Evolutionary conservation across 2,329 filamentous ascomycete species (phyloP), one percentile per base, ranked within the genome.

Genomic region (Spiromastix sp.): DNA sequence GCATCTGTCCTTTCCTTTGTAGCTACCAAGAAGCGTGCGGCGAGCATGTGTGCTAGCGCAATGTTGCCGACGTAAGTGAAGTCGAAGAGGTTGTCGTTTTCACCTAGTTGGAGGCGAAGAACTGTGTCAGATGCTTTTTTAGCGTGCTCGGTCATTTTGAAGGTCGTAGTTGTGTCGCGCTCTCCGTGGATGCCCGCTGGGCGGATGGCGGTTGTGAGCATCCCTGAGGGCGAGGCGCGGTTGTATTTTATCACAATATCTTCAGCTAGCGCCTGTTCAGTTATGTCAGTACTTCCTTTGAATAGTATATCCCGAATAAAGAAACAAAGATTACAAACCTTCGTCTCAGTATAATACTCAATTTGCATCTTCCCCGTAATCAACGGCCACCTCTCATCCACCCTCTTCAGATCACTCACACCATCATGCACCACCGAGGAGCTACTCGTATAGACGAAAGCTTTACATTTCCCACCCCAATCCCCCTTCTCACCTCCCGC

Each of bases 111-210:
- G 55, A 91, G 76, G 42, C 73, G 74, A 24, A 85, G 80, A 44
- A 83, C 78, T 49, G 74, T 69, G 42, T 47, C 45, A 5, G 63
- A 64, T 10, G 60, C 59, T 27, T 74, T 70, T 40, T 70, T 68
- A 54, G 81, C 81, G 48, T 83, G 76, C 42, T 77, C 72, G 50
- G 93, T 68, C 43, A 95, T 72, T 47, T 80, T 76, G 43, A 79
- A 74, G 21, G 89, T 75, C 10, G 79, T 61, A 54, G 86, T 81
- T 35, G 76, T 74, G 63, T 98, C 91, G 49, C 84, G 84, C 54
- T 91, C 85, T 50, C 89, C 89, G 52, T 94, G 85, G 57, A 96
- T 93, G 46, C 85, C 85, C 9, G 85, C 81, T 5, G 87, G 85
- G 11, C 91, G 83, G 44, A 96, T 72, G 19, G 86, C 71, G 51